These are phyloP conservation scores for Gastrolobium bilobum DNA, from an alignment of 306 rosid species.

Conservation along the genomic window DNA sequence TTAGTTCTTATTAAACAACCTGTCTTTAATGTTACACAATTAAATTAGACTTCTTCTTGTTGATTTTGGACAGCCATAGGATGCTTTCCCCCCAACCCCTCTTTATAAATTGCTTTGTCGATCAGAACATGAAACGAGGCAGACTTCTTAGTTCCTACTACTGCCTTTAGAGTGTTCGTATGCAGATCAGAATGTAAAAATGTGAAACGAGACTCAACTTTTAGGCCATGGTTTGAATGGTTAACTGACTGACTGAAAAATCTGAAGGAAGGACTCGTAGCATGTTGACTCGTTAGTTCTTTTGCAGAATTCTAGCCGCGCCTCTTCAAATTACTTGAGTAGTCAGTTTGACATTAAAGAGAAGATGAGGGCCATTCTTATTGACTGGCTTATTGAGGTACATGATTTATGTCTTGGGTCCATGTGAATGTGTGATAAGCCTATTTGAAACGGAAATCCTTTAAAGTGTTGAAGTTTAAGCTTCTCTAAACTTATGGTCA, in stretches of 20 bases:
- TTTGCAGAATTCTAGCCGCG: slow-evolving; percentile 50
- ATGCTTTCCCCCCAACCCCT: too few relatives aligned
- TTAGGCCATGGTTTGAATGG: not conserved
- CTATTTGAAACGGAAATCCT: not conserved
- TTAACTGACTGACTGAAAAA: not conserved
- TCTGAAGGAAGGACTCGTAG: not conserved
- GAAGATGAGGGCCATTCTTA: slow-evolving; percentile 61
- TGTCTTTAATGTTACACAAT: not conserved
- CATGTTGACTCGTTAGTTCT: slow-evolving; percentile 32
- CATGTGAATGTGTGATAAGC: not conserved
- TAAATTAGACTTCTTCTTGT: not conserved
- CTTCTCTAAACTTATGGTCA: not conserved
- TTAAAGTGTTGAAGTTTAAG: not conserved
- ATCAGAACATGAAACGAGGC: not conserved
- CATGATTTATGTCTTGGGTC: not conserved
- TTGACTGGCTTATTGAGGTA: slow-evolving; percentile 66
- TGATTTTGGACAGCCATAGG: not conserved
- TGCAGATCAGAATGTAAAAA: not conserved
- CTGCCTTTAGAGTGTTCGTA: not conserved
- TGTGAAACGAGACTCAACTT: not conserved
- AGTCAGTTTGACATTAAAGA: slow-evolving; percentile 58
- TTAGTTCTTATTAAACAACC: not conserved
- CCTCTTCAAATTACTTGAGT: slow-evolving; percentile 55
- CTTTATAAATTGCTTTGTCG: not conserved
- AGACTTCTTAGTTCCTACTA: not conserved